Conservation (phyloP, 1,284 basidiomycete species). For the Malassezia japonica region DNA sequence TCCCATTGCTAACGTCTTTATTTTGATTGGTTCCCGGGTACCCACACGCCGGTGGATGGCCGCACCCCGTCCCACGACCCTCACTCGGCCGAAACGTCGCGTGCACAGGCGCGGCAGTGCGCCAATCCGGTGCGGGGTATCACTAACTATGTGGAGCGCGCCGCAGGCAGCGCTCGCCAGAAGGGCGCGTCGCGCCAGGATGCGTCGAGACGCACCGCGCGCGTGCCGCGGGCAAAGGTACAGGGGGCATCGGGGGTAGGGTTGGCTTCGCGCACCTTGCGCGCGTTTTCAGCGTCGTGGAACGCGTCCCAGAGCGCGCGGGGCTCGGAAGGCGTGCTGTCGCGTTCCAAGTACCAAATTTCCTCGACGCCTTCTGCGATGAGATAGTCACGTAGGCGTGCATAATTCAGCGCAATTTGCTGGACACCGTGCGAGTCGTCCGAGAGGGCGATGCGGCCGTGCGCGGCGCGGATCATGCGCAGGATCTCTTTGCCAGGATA, state of each 20-base stretch:
- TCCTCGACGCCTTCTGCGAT: conserved; percentile 56
- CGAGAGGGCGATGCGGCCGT: conserved; percentile 73
- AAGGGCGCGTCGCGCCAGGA: conserved; percentile 4
- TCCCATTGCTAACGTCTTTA: conserved; percentile 1
- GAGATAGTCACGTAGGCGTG: conserved; percentile 62
- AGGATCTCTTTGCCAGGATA: conserved; percentile 71
- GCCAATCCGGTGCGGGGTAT: background rate
- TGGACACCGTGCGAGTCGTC: conserved; percentile 90
- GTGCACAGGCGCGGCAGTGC: background rate
- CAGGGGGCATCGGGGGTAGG: background rate
- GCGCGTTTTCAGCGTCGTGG: background rate
- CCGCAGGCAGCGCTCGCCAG: conserved; percentile 1
- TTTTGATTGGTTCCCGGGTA: conserved; percentile 3
- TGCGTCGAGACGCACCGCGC: background rate
- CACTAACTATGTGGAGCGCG: background rate
- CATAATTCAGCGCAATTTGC: conserved; percentile 79
- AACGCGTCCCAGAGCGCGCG: background rate
- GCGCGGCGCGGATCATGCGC: conserved; percentile 60
- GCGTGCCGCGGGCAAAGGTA: conserved; percentile 10
- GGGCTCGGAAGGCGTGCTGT: background rate
- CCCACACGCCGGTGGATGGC: background rate
- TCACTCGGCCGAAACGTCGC: no score
- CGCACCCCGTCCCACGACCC: no score
- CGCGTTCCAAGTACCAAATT: conserved; percentile 59
- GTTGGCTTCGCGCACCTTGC: background rate